Percentiles rank a stretch among this genome's conserved stretches.
These are phyloP conservation scores for Hypomyces rosellus DNA, from an alignment of 2,329 filamentous ascomycete genomes.

Conservation along the genomic window DNA sequence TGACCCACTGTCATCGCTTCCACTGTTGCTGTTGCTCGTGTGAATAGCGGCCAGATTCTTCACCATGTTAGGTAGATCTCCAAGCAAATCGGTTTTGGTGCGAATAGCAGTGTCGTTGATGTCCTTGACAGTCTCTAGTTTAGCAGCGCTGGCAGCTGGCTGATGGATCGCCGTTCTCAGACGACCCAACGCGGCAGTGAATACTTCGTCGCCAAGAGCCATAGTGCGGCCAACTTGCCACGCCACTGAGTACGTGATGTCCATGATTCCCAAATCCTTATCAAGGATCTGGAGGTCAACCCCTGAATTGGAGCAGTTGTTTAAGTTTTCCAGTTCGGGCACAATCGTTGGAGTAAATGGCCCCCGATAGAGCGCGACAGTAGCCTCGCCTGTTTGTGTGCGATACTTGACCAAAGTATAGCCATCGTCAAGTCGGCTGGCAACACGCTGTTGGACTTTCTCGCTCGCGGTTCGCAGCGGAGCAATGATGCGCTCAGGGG, in stretches of 20 bases:
- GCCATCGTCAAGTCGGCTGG: conserved; percentile 27
- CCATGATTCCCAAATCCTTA: conserved; percentile 32
- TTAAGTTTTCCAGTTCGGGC: conserved; percentile 1
- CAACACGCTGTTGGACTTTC: conserved; percentile 5
- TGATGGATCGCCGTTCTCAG: not conserved
- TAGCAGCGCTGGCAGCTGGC: not conserved
- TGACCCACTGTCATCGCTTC: not conserved
- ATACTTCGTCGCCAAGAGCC: conserved; percentile 29
- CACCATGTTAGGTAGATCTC: not conserved
- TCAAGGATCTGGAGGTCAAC: conserved; percentile 36
- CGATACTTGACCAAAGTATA: conserved; percentile 32
- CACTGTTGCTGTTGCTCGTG: not conserved
- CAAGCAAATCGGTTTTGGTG: conserved; percentile 3
- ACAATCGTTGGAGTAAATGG: conserved; percentile 29
- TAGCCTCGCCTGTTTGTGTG: conserved; percentile 33
- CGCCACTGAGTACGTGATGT: conserved; percentile 36
- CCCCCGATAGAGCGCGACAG: conserved; percentile 30
- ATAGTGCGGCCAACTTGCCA: conserved; percentile 37
- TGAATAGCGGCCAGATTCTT: conserved; percentile 2
- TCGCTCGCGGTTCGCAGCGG: conserved; percentile 1
- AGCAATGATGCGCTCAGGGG: conserved; percentile 1
- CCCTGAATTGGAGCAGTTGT: conserved; percentile 25
- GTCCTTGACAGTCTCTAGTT: conserved; percentile 4
- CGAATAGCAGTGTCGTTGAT: conserved; percentile 5
- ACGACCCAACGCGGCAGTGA: conserved; percentile 16